phyloP scores from a whole-genome alignment of 192 early-diverging fungal species.

The Coemansia sp. region DNA sequence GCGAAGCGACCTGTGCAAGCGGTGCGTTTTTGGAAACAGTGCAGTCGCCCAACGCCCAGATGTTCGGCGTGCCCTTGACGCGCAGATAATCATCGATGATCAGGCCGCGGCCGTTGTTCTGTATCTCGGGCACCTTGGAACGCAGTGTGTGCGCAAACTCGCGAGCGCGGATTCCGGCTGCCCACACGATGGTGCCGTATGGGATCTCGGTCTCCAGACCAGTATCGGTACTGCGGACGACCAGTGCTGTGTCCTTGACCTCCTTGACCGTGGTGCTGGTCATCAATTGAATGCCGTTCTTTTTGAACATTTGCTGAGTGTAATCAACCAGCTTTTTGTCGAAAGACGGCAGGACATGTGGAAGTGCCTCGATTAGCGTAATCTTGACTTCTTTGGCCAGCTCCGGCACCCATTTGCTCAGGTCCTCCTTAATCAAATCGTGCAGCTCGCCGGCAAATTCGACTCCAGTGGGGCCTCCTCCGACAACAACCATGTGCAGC shows the following conservation, averaged over 20 bases:
- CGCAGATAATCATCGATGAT: constrained; percentile 75
- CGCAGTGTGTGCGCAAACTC: constrained; percentile 60
- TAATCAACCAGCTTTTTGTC: constrained; percentile 71
- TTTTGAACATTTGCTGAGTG: constrained; percentile 70
- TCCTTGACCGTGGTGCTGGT: constrained; percentile 62
- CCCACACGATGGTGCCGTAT: constrained; percentile 73
- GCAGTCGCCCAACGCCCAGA: constrained; percentile 90
- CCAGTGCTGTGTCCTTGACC: constrained; percentile 59
- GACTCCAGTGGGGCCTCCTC: constrained; percentile 83
- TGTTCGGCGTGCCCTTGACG: constrained; percentile 56
- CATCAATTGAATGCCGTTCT: constrained; percentile 72
- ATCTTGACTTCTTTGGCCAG: constrained; percentile 65
- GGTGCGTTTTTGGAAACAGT: constrained; percentile 75
- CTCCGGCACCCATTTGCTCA: constrained; percentile 69
- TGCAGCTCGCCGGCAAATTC: constrained; percentile 74
- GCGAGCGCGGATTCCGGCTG: constrained; percentile 70
- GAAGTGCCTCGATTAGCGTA: constrained; percentile 77
- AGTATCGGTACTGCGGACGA: constrained; percentile 46
- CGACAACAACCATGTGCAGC: constrained; percentile 83
- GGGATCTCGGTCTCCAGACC: constrained; percentile 49
- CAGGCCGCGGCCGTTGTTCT: constrained; percentile 55
- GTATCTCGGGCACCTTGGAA: constrained; percentile 43
- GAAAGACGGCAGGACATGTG: constrained; percentile 74
- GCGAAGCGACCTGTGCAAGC: constrained; percentile 84
- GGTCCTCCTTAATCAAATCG: constrained; percentile 82